Percentiles rank a stretch among this genome's conserved stretches.
These are phyloP conservation scores for Cubamyces lactineus DNA, from an alignment of 768 basidiomycete genomes.

Conservation along the genomic window DNA sequence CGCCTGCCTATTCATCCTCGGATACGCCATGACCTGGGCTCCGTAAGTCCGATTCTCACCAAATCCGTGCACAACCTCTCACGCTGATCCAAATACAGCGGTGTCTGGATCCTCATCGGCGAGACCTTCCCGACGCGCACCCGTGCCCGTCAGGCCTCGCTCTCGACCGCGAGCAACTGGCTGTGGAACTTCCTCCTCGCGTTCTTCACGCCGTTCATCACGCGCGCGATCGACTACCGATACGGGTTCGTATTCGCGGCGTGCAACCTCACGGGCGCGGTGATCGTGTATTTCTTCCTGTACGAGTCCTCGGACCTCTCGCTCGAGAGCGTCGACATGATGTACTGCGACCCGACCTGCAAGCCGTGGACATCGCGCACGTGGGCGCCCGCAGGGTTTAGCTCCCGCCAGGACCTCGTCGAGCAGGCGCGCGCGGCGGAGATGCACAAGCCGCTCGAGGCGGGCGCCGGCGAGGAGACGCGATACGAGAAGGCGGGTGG, in stretches of 20 bases:
- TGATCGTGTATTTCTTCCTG: conserved; percentile 72
- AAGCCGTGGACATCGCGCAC: conserved; percentile 66
- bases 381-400: conserved; percentile 65
- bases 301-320: conserved; percentile 73
- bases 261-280: conserved; percentile 61
- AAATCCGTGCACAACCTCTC: neutral
- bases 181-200: conserved; percentile 72
- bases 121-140: conserved; percentile 78
- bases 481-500: conserved; percentile 33
- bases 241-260: conserved; percentile 77
- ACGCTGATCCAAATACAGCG: conserved; percentile 36
- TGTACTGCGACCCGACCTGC: conserved; percentile 66
- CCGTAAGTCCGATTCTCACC: conserved; percentile 42
- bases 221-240: conserved; percentile 53
- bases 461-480: conserved; percentile 31
- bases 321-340: conserved; percentile 66
- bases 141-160: conserved; percentile 69
- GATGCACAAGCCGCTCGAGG: conserved; percentile 37
- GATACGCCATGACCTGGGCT: conserved; percentile 73
- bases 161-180: conserved; percentile 70
- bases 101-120: conserved; percentile 77
- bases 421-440: conserved; percentile 48
- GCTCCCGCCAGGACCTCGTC: conserved; percentile 47
- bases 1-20: conserved; percentile 72
- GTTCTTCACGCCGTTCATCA: conserved; percentile 82